Evolutionary conservation across 2,329 filamentous ascomycete species (phyloP).

Genomic region (Fusarium globosum): DNA sequence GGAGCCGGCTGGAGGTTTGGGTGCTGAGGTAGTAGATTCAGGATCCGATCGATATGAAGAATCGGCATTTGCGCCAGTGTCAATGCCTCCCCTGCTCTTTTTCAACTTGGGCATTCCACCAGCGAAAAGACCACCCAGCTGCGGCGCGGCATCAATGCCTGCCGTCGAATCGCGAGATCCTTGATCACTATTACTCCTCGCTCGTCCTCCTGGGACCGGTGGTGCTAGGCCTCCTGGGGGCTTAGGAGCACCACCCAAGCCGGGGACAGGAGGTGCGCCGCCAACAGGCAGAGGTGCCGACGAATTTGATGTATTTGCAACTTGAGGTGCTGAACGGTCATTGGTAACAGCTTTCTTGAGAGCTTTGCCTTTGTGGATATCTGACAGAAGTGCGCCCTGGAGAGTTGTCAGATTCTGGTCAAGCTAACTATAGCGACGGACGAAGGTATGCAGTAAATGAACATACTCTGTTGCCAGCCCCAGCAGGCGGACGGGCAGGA

Average conservation of each 20-base stretch:
- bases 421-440: not conserved
- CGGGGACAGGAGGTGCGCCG: slow-evolving; percentile 85
- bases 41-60: slow-evolving; percentile 85
- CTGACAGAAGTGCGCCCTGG: slow-evolving; percentile 85
- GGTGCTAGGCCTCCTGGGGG: slow-evolving; percentile 76
- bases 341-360: slow-evolving; percentile 92
- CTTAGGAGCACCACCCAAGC: slow-evolving; percentile 57
- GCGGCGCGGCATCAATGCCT: slow-evolving; percentile 73
- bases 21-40: slow-evolving; percentile 54
- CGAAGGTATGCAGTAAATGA: not conserved
- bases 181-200: slow-evolving; percentile 86
- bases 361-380: slow-evolving; percentile 83
- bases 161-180: slow-evolving; percentile 58
- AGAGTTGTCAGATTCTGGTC: slow-evolving; percentile 2
- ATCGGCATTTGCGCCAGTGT: slow-evolving; percentile 70
- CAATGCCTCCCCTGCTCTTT: slow-evolving; percentile 83
- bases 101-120: slow-evolving; percentile 96
- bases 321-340: slow-evolving; percentile 84
- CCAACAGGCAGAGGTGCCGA: slow-evolving; percentile 70
- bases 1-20: slow-evolving; percentile 68
- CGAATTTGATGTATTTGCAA: slow-evolving; percentile 55
- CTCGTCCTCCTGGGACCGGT: slow-evolving; percentile 75
- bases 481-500: slow-evolving; percentile 66
- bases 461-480: slow-evolving; percentile 69
- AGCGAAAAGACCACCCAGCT: slow-evolving; percentile 88